Base-by-base conservation (phyloP, 1,139 yeast species). In the Taiozyma sp. region DNA sequence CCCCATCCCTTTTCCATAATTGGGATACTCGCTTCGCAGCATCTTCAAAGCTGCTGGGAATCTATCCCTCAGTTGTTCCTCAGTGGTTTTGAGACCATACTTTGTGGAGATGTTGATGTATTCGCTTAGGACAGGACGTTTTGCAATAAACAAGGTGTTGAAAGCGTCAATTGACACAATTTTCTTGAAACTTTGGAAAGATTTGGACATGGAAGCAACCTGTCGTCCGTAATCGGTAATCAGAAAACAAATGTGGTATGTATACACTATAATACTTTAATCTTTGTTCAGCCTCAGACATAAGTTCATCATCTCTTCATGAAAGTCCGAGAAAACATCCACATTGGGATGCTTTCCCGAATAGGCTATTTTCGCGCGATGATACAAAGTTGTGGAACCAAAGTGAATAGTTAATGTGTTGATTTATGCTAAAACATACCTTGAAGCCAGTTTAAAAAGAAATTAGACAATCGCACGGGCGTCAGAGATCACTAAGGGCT, bases 101-200 rank as follows among this genome's bases (percentile, higher is more conserved):
- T 65, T 62, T 2, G 56, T 44, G 1, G 80, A 80, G 6, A 81
- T 72, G 4, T 69, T 65, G 47, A 74, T 70, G 60, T 85, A 85
- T 54, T 79, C 84, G 37, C 69, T 66, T 42, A 77, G 65, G 0
- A 84, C 76, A 0, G 86, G 79, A 24, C 66, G 67, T n/a, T 68
- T 70, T 1, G 89, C 86, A 0, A 77, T 69, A 61, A 82, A 83
- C 10, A 85, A 64, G 0, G 90, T 84, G 44, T 81, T 83, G 65
- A 82, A 84, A 0, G 83, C 85, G 66, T 85, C 91, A 53, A 85
- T 75, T 1, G 89, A 80, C 0, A 85, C 35, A 10, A 46, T 47
- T 24, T 22, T 48, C 3, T 8, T 24, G 3, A n/a, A 5, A n/a
- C 9, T 14, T 6, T 6, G 35, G 10, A 13, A 2, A n/a, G 35